Evolutionary conservation across 495 filamentous ascomycete species (phyloP).

Genomic region (Talaromyces liani): DNA sequence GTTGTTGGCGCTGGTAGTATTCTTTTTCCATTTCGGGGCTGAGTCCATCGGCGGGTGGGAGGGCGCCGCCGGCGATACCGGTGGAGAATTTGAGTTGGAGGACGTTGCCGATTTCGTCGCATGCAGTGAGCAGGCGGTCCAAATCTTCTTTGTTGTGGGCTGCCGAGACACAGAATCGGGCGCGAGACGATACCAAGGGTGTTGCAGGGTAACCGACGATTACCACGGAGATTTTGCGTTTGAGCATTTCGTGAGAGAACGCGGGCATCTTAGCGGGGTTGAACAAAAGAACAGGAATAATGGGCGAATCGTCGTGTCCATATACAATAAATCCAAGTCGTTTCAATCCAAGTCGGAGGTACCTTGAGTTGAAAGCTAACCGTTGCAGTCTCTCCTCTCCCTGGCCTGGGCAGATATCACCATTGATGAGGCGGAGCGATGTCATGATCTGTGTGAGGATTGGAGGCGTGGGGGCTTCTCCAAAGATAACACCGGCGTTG

Average conservation of each 20-base stretch:
- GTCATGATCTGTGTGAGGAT: constrained; percentile 83
- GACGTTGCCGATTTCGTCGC: constrained; percentile 86
- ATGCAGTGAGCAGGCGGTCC: constrained; percentile 81
- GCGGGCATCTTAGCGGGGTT: constrained; percentile 96
- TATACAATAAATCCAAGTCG: constrained; percentile 94
- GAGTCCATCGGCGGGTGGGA: constrained; percentile 62
- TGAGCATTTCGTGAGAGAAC: constrained; percentile 97
- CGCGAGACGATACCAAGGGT: constrained; percentile 89
- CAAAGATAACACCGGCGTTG: constrained; percentile 81
- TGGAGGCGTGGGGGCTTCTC: constrained; percentile 79
- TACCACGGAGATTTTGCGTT: constrained; percentile 95
- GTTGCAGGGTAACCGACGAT: constrained; percentile 97
- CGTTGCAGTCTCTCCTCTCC: constrained; percentile 94
- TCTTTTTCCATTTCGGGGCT: constrained; percentile 62
- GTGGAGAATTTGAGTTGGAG: constrained; percentile 94
- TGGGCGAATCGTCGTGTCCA: constrained; percentile 95
- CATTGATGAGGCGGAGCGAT: constrained; percentile 77
- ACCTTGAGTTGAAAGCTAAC: constrained; percentile 96
- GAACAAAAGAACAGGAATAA: constrained; percentile 89
- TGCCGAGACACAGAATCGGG: constrained; percentile 90
- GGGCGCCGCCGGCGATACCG: constrained; percentile 80
- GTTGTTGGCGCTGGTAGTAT: constrained; percentile 33
- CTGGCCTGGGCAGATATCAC: constrained; percentile 81
- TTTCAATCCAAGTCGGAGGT: constrained; percentile 93
- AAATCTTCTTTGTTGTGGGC: constrained; percentile 98